phyloP scores from a whole-genome alignment of 495 filamentous ascomycete species.

The Xylaria longipes region DNA sequence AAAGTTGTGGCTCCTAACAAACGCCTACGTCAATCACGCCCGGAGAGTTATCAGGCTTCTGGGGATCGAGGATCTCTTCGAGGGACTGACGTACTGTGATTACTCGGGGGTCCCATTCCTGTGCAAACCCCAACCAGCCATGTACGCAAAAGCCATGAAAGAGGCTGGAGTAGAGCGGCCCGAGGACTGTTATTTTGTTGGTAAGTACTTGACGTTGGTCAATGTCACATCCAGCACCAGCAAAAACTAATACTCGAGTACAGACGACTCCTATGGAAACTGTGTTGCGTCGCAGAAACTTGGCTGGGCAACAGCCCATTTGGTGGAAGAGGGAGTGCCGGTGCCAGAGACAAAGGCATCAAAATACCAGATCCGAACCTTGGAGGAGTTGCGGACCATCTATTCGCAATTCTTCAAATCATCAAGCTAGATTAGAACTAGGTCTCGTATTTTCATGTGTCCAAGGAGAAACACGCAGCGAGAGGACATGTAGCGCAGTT shows the following conservation, averaged over 20 bases:
- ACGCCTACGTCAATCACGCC: constrained; percentile 91
- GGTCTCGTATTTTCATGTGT: neutral
- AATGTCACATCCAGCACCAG: constrained; percentile 18
- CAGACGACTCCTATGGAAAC: constrained; percentile 85
- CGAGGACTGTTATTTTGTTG: constrained; percentile 83
- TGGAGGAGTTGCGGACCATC: constrained; percentile 72
- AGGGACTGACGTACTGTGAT: constrained; percentile 92
- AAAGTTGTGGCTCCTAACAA: constrained; percentile 92
- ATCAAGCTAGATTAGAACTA: constrained; percentile 12
- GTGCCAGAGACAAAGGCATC: constrained; percentile 65
- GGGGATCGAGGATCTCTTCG: constrained; percentile 84
- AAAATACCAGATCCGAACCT: constrained; percentile 69
- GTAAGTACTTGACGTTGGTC: constrained; percentile 55
- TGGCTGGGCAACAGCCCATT: constrained; percentile 81
- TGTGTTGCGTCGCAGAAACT: constrained; percentile 71
- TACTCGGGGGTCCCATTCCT: constrained; percentile 70
- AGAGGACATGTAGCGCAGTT: neutral
- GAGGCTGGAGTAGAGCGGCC: constrained; percentile 65
- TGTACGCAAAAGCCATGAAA: constrained; percentile 82
- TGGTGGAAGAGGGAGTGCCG: constrained; percentile 74
- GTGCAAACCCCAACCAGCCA: constrained; percentile 83
- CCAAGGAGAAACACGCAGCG: neutral
- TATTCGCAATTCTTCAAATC: constrained; percentile 83
- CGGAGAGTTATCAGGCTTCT: constrained; percentile 81
- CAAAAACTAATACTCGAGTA: constrained; percentile 23